Base-by-base conservation (phyloP, 768 basidiomycete species). In the Podaxis pistillaris region DNA sequence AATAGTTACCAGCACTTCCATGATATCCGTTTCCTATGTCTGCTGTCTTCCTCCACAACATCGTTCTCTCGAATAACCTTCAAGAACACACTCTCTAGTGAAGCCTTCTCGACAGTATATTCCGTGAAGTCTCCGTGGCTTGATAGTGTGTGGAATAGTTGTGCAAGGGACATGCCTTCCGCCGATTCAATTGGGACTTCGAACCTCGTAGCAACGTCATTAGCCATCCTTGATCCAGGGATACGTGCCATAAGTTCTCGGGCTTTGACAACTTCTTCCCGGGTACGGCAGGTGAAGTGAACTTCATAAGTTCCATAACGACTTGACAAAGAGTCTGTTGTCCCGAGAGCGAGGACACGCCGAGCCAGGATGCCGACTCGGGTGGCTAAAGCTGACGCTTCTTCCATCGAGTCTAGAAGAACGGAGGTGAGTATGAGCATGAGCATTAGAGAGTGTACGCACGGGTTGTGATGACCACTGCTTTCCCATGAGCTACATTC, bases 311-410 rank as follows among this genome's bases (percentile, higher is more conserved):
- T 84, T 7, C 87, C 85, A 69, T 91, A 88, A 19, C 89, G 86
- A 28, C 82, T 76, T 1, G 85, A 85, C 4, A 93, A 81, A 3
- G 81, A 79, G 26, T 83, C 80, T 0, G 83, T 86, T 2, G 89
- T 87, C 1, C 88, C 90, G 54, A 91, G 77, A 64, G 89, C 90
- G 1, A 93, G 80, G 75, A 93, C 77, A 54, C 81, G 82, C 60
- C 84, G 85, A 1, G 91, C 88, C 11, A 93, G 74, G 58, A 93
- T 92, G 19, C 89, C 90, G 17, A 92, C 91, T 69, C 86, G 86
- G 68, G 80, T 87, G 1, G 91, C 88, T 1, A 93, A 76, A 5
- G 89, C 89, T 15, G 89, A 88, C 1, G 89, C 90, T 72, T 93
- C 91, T 73, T 91, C 91, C 90, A 92, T 92, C 0, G 89, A 90